These are phyloP conservation scores for Lepraria neglecta DNA, from an alignment of 495 filamentous ascomycete species.

Conservation along the genomic window DNA sequence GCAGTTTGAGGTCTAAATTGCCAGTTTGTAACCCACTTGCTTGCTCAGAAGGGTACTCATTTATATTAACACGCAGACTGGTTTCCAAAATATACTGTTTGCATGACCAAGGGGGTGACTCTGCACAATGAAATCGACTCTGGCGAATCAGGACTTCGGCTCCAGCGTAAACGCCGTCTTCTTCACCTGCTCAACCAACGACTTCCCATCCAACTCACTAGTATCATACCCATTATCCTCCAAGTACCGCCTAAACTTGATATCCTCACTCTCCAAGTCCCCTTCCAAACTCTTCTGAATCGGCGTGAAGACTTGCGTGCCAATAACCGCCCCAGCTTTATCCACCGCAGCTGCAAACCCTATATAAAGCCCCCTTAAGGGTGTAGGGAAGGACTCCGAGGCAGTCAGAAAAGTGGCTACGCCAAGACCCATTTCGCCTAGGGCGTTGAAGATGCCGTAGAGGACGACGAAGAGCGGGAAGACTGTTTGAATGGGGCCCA, in stretches of 20 bases:
- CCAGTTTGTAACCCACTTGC: too few species aligned
- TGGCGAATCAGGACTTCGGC: neutral
- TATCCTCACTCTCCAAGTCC: slow-evolving; percentile 5
- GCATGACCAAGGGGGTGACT: too few species aligned
- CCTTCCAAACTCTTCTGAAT: neutral
- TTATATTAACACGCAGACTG: too few species aligned
- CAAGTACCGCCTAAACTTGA: slow-evolving; percentile 6
- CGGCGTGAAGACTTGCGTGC: neutral
- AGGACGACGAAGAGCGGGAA: slow-evolving; percentile 48
- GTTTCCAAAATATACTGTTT: too few species aligned
- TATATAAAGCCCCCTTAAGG: neutral
- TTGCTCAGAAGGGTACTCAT: too few species aligned
- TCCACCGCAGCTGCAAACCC: slow-evolving; percentile 1
- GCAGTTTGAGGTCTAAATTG: too few species aligned
- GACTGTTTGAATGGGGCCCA: slow-evolving; percentile 35
- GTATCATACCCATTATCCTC: slow-evolving; percentile 9
- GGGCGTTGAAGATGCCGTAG: slow-evolving; percentile 40
- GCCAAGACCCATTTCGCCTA: slow-evolving; percentile 6
- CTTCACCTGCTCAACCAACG: slow-evolving; percentile 3
- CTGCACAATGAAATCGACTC: too few species aligned
- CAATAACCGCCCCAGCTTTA: neutral
- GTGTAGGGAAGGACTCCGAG: neutral
- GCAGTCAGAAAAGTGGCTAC: slow-evolving; percentile 3
- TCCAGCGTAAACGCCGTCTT: slow-evolving; percentile 4
- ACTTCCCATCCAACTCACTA: neutral